Evolutionary conservation across 768 basidiomycete species (phyloP), one percentile per base, ranked within the genome.

Genomic region (Coprinellus micaceus): DNA sequence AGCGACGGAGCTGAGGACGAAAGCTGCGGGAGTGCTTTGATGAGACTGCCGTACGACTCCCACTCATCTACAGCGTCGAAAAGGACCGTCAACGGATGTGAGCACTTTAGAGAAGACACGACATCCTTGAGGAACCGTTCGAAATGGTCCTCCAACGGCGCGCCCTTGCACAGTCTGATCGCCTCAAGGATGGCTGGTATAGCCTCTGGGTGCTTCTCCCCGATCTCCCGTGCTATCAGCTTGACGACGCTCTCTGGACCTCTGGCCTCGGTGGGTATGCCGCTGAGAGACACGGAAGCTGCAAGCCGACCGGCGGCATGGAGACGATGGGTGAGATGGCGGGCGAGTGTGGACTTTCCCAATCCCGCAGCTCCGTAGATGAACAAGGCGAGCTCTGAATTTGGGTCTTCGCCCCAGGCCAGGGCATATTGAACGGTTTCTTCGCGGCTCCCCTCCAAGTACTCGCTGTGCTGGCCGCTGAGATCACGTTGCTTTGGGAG

Each of bases 11-110:
- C 44, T 1, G 21, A 28, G n/a, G 41, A 39, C 13, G 37, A n/a
- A 15, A 58, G n/a, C 25, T 53, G 40, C 4, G 21, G 4, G 22
- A 58, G 52, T 10, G 36, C 57, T 17, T 45, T 17, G 29, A 58
- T 51, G 28, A 58, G 48, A 13, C 19, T 26, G 17, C 37, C n/a
- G 3, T 43, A 17, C 24, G 45, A 15, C 1, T 7, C 29, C 52
- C 52, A 58, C 53, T 58, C 57, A 36, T 58, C 57, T 28, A 58
- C 30, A 47, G n/a, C n/a, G n/a, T n/a, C n/a, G n/a, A n/a, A n/a
- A n/a, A n/a, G n/a, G n/a, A n/a, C n/a, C n/a, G n/a, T 44, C 29
- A 58, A 44, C 15, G 41, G 28, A 12, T 45, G 41, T 24, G 52
- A 21, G 28, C 52, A 53, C 19, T 19, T 21, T 26, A 58, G 44